Base-by-base conservation (phyloP, 2,329 filamentous ascomycete genomes). In the Colletotrichum graminicola region DNA sequence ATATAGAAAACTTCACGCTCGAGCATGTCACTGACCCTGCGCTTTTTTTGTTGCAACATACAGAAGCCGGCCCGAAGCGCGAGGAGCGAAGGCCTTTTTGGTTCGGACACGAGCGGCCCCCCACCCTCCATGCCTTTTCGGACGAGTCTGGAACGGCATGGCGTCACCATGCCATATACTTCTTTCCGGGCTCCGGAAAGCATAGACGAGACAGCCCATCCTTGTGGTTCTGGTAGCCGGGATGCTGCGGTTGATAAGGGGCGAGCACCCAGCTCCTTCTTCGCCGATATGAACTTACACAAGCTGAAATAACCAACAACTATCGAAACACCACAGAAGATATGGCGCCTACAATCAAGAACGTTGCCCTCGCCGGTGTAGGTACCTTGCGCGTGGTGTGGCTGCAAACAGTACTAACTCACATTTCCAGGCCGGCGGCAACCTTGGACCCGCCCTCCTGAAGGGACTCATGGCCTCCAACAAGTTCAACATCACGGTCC, bases 401-500 rank as follows among this genome's bases (percentile, higher is more conserved):
- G n/a, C 8, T n/a, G 11, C 14, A 23, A 0, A 2, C 29, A 55
- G 41, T 21, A 34, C 26, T 6, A 47, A 18, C 51, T 55, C 49
- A 57, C n/a, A 34, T 1, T 12, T 32, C 60, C n/a, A 73, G 75
- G 75, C 80, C 10, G 75, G 78, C 1, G 82, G 82, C 16, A 77
- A 74, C 57, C 75, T 83, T 23, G 82, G 82, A 68, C 73, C 76
- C 4, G 67, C 71, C 3, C 66, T 82, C 45, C 75, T 82, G 49
- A 65, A 79, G 3, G 75, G 75, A 34, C 77, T 83, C 47, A 56
- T 78, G 69, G 73, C 76, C 39, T 76, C 79, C 5, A 74, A 73
- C 49, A 75, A 77, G 29, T 83, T 83, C 77, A 82, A 84, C 66
- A 80, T 90, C 65, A 89, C 87, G 11, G 82, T 89, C 49, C 83